Evolutionary conservation across 2,329 filamentous ascomycete genomes (phyloP), one percentile per base, ranked within the genome.

Genomic region (Fusarium kyushuense): DNA sequence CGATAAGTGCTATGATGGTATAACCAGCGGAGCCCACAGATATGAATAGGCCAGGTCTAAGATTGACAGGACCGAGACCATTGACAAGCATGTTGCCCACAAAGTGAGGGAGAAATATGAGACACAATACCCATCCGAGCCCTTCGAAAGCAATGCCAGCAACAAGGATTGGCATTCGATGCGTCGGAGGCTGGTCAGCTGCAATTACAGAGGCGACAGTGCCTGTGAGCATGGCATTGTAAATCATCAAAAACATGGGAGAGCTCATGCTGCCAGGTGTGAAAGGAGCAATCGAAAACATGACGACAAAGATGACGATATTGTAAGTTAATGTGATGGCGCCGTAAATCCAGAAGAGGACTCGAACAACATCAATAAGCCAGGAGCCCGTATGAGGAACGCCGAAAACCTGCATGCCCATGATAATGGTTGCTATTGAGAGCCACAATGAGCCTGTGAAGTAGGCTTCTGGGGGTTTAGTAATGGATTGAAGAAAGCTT

Each of bases 191-290:
- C 1, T 58, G 55, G 6, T 58, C 51, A 0, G 32, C 38, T 16
- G 55, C 55, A 2, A 58, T 58, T 0, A 58, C 51, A 0, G 55
- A 58, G 1, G 55, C 55, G 25, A 58, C 30, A 2, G 55, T 58
- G 0, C 55, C 55, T 0, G 55, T 58, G 0, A 58, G 55, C 55
- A 58, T 58, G 0, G 55, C 25, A 1, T 58, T 58, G 19, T 58
- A 58, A 13, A 58, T 58, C 55, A 58, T 58, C 1, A 58, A 7
- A n/a, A 58, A 58, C 51, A 58, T 58, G 1, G 55, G 55, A n/a
- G 55, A 58, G n/a, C 51, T 58, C 55, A 56, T 45, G 7, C 55
- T 56, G 9, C 55, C 55, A 3, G 38, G 55, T 0, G 51, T 13
- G 12, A 58, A 56, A 0, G 55, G 55, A 0, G 55, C 49, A 0